phyloP scores from a whole-genome alignment of 2,329 filamentous ascomycete species.

The Thermothelomyces thermophilus region DNA sequence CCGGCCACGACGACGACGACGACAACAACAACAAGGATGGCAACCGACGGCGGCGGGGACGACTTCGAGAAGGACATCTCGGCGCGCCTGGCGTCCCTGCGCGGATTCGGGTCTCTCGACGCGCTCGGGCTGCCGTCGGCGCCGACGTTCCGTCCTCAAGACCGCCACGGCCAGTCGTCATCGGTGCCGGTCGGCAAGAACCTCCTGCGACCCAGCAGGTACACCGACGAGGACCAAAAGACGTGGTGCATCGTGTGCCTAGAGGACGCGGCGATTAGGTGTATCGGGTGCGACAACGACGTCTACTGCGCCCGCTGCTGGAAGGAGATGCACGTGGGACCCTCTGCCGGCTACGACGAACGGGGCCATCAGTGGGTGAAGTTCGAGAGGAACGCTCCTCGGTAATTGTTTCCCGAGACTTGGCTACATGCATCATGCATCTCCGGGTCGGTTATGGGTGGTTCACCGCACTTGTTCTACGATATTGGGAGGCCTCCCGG shows the following conservation, averaged over 20 bases:
- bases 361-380: constrained; percentile 60
- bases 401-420: too few species aligned
- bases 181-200: constrained; percentile 20
- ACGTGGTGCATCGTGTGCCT: constrained; percentile 79
- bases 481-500: too few species aligned
- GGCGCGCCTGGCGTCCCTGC: constrained; percentile 47
- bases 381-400: constrained; percentile 35
- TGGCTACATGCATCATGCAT: too few species aligned
- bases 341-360: constrained; percentile 64
- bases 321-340: constrained; percentile 71
- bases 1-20: constrained; percentile 28
- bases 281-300: constrained; percentile 63
- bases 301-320: constrained; percentile 75
- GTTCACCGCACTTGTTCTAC: too few species aligned
- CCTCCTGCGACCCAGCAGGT: constrained; percentile 37
- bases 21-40: too few species aligned
- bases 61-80: constrained; percentile 42
- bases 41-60: constrained; percentile 15
- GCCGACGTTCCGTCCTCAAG: constrained; percentile 43
- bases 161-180: constrained; percentile 26
- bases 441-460: too few species aligned
- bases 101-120: constrained; percentile 31
- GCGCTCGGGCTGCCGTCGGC: constrained; percentile 42
- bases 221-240: constrained; percentile 64
- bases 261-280: constrained; percentile 67